Conservation (phyloP, 768 basidiomycete genomes). For the Mycena rosella region DNA sequence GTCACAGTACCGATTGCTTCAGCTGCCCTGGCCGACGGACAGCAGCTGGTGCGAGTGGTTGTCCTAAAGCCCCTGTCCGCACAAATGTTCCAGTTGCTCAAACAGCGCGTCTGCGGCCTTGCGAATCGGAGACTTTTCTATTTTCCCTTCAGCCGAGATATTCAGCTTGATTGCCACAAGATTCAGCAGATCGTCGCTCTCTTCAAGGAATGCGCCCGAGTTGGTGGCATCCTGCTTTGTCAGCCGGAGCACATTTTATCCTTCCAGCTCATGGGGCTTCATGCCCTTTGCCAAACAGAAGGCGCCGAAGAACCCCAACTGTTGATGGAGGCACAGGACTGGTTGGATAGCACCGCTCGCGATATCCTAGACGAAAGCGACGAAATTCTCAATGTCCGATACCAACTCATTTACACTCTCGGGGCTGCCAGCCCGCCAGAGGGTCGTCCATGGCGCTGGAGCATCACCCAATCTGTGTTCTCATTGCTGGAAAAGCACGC, state of each 20-base stretch:
- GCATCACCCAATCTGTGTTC: conserved; percentile 53
- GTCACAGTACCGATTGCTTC: conserved; percentile 63
- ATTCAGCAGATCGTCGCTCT: conserved; percentile 46
- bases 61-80: conserved; percentile 60
- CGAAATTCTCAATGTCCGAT: conserved; percentile 60
- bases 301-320: neutral
- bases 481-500: conserved; percentile 42
- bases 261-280: conserved; percentile 58
- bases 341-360: conserved; percentile 46
- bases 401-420: conserved; percentile 63
- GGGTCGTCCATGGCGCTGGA: conserved; percentile 59
- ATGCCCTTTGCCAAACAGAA: conserved; percentile 3
- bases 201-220: conserved; percentile 52
- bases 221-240: conserved; percentile 57
- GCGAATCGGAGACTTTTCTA: conserved; percentile 61
- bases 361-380: conserved; percentile 64
- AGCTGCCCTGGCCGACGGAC: conserved; percentile 56
- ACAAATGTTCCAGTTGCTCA: conserved; percentile 66
- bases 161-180: conserved; percentile 38
- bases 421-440: conserved; percentile 54
- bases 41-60: conserved; percentile 60
- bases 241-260: conserved; percentile 71
- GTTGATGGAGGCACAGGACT: conserved; percentile 45
- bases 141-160: conserved; percentile 63
- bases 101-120: conserved; percentile 58